These are phyloP conservation scores for Porcisia hertigi DNA, from an alignment of 208 protist genomes.

Conservation along the genomic window DNA sequence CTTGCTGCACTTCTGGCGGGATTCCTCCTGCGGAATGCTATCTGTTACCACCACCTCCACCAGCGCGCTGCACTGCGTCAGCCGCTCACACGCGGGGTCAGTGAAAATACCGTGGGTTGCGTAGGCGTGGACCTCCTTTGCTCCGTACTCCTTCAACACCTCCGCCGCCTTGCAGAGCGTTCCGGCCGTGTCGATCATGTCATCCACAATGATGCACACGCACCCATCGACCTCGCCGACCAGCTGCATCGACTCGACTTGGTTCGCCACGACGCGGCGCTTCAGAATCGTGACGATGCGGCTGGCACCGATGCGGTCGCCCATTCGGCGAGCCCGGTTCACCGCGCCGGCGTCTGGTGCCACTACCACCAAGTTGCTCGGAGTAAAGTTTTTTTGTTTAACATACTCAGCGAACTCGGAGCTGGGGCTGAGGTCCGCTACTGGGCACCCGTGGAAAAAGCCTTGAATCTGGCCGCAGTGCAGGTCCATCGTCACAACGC, in stretches of 20 bases:
- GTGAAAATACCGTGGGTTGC: slow-evolving; percentile 96
- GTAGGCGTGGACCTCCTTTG: slow-evolving; percentile 92
- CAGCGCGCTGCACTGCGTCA: slow-evolving; percentile 88
- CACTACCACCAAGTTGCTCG: slow-evolving; percentile 89
- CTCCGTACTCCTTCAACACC: slow-evolving; percentile 93
- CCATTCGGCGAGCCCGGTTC: slow-evolving; percentile 86
- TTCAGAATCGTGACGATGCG: slow-evolving; percentile 96
- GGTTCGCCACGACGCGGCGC: slow-evolving; percentile 92
- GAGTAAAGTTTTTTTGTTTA: slow-evolving; percentile 73
- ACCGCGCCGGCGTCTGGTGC: slow-evolving; percentile 97
- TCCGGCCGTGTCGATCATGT: slow-evolving; percentile 98
- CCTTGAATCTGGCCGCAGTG: slow-evolving; percentile 96
- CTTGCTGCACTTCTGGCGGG: slow-evolving; percentile 68
- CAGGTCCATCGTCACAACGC: slow-evolving; percentile 94
- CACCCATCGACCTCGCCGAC: slow-evolving; percentile 96
- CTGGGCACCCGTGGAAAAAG: slow-evolving; percentile 94
- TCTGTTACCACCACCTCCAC: slow-evolving; percentile 93
- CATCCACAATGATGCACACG: slow-evolving; percentile 96
- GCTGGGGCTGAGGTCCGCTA: slow-evolving; percentile 90
- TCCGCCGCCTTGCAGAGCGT: slow-evolving; percentile 95
- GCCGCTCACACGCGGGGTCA: slow-evolving; percentile 90
- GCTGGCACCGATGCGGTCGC: slow-evolving; percentile 74
- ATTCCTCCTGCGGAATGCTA: slow-evolving; percentile 88
- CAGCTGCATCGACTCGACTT: slow-evolving; percentile 93
- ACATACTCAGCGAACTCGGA: slow-evolving; percentile 89